These are phyloP conservation scores for Erysimum cheiranthoides DNA, from an alignment of 345 rosid genomes.

Conservation along the genomic window DNA sequence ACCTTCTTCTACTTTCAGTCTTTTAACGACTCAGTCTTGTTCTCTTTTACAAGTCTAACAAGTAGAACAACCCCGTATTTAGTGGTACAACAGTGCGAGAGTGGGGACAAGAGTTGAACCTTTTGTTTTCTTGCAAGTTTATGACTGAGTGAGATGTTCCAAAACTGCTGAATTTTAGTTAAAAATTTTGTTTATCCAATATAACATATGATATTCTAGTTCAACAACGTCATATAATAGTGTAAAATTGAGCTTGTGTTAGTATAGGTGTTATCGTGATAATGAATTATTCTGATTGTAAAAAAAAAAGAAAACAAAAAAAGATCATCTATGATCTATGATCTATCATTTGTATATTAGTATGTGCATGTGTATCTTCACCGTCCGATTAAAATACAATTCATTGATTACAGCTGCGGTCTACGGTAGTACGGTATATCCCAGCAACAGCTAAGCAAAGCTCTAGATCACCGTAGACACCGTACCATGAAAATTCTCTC, in stretches of 20 bases:
- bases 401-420: background rate
- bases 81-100: background rate
- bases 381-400: conserved; percentile 31
- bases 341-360: too few species aligned
- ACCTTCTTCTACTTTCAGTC: background rate
- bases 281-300: too few species aligned
- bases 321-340: too few species aligned
- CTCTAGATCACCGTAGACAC: conserved; percentile 46
- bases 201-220: too few species aligned
- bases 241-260: too few species aligned
- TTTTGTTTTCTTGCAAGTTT: background rate
- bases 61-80: background rate
- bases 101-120: background rate
- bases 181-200: too few species aligned
- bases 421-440: conserved; percentile 40
- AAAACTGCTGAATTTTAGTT: too few species aligned
- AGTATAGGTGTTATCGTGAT: too few species aligned
- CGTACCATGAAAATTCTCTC: conserved; percentile 37
- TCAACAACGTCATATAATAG: too few species aligned
- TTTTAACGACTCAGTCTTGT: background rate
- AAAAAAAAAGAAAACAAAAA: too few species aligned
- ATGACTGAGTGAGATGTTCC: too few species aligned
- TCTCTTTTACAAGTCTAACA: background rate
- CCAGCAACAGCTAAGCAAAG: conserved; percentile 14
- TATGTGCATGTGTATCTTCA: background rate